phyloP scores from a whole-genome alignment of 192 early-diverging fungal species.

The Podochytrium sp. region DNA sequence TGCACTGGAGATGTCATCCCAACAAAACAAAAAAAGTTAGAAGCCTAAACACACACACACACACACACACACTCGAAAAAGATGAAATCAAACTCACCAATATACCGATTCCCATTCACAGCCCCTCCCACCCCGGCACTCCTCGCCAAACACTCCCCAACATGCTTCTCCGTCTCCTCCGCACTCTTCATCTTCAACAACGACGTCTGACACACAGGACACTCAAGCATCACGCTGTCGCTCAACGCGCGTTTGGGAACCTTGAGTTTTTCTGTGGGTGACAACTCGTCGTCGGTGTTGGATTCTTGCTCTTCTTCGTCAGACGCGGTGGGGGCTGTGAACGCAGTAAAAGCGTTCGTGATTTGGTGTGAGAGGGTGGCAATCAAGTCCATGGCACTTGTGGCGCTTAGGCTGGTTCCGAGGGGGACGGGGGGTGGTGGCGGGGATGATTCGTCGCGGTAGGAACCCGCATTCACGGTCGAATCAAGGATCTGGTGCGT shows the following conservation, averaged over 20 bases:
- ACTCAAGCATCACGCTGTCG: constrained; percentile 69
- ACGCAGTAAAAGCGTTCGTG: not conserved
- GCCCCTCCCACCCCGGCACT: constrained; percentile 41
- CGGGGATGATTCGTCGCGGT: not conserved
- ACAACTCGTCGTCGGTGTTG: not conserved
- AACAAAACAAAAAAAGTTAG: not conserved
- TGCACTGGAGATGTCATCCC: constrained; percentile 32
- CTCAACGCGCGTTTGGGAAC: not conserved
- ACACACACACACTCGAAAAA: too few relatives aligned
- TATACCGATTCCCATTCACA: constrained; percentile 63
- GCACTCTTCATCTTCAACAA: constrained; percentile 49
- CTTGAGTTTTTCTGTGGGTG: not conserved
- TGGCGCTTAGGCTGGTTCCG: not conserved
- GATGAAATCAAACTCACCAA: constrained; percentile 52
- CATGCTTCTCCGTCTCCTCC: constrained; percentile 60
- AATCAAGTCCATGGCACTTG: constrained; percentile 13
- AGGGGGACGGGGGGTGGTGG: too few relatives aligned
- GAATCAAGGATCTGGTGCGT: not conserved
- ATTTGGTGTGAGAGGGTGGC: not conserved
- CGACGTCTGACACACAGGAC: constrained; percentile 68
- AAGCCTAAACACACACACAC: not conserved
- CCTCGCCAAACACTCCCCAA: constrained; percentile 60
- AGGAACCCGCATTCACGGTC: not conserved
- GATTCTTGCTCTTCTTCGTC: constrained; percentile 11
- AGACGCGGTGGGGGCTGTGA: not conserved